Evolutionary conservation across 1,284 basidiomycete species (phyloP), one percentile per base, ranked within the genome.

Genomic region (Trichosporon asahii): DNA sequence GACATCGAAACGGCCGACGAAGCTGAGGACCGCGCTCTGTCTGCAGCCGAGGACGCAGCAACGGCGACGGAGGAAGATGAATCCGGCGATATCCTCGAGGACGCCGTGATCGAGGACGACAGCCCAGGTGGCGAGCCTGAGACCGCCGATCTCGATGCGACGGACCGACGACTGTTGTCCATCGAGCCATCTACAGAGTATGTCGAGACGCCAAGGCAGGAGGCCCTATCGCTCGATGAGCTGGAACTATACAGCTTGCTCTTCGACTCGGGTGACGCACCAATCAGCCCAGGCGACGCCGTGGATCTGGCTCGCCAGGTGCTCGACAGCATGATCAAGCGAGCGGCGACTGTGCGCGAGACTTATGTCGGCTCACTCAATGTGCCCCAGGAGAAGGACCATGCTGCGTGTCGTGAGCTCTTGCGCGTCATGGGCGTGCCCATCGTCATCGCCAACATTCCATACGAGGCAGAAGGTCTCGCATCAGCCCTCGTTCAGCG

Each of bases 401-500:
- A 82, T 44, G 73, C 74, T 1, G 77, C 78, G 53, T 79, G 79
- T 49, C 72, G 76, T 70, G 81, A 78, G 12, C 74, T 95, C 18
- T 76, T 95, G 4, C 76, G 80, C 25, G 89, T 89, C 0, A 90
- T 94, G 89, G 92, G 93, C 15, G 86, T 94, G 0, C 90, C 90
- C 0, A 90, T 89, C 75, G 79, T 94, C 35, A 87, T 90, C 12
- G 85, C 90, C 6, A 82, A 83, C 0, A 89, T 89, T 0, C 87
- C 89, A 0, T 90, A 87, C 73, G 93, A 95, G 79, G 93, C 90
- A 0, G 93, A 95, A 81, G 92, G 91, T 0, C 82, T 95, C 25
- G 93, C 92, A 0, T 87, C 90, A 1, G 86, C 90, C 2, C 84
- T 95, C 60, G 92, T 92, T 7, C 75, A 88, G 14, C 83, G 87